Base-by-base conservation (phyloP, 202 grass and related monocot genomes). In the Schoenoplectus triqueter region DNA sequence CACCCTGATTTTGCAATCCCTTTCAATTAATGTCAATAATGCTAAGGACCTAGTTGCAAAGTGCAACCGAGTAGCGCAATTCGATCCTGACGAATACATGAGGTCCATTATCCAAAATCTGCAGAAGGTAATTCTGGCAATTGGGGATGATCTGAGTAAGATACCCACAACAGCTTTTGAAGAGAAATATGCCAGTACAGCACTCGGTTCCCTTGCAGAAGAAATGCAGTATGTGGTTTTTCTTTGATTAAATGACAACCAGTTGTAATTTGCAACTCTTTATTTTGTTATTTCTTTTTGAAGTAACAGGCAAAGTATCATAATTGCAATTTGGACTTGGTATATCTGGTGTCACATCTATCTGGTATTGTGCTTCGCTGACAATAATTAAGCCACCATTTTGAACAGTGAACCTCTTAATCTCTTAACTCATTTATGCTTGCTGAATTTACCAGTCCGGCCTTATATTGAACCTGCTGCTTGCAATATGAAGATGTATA, bases 61-160 rank as follows among this genome's bases (percentile, higher is more conserved):
- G 70, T 99, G 90, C 87, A 79, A 69, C 0, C 87, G 57, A 1
- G 40, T 81, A 11, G 88, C 85, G 0, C 88, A 84, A 68, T 62
- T 78, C 22, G 77, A 85, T 82, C 83, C 84, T 11, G 89, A 99
- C 0, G 84, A 90, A 7, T 90, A 91, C 71, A 73, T 92, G 42
- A 86, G 87, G 71, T 60, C 76, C 79, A 85, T 96, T 45, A 85
- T 94, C 0, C 74, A 91, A 69, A 90, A 96, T 41, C 18, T 99
- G 42, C 90, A 92, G 83, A 89, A 61, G 62, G 87, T 96, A 45
- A 90, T 99, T 15, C 90, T 83, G 57, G 88, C 87, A 66, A 94
- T 99, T 7, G 89, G 88, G 2, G 83, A 85, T 84, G 89, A 92
- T 22, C 85, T 99, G 48, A 81, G 76, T 81, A 94, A 55, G 71